Percentiles rank a stretch among this genome's conserved stretches.
These are phyloP conservation scores for Pleurotus ostreatus DNA, from an alignment of 768 basidiomycete species.

Conservation along the genomic window DNA sequence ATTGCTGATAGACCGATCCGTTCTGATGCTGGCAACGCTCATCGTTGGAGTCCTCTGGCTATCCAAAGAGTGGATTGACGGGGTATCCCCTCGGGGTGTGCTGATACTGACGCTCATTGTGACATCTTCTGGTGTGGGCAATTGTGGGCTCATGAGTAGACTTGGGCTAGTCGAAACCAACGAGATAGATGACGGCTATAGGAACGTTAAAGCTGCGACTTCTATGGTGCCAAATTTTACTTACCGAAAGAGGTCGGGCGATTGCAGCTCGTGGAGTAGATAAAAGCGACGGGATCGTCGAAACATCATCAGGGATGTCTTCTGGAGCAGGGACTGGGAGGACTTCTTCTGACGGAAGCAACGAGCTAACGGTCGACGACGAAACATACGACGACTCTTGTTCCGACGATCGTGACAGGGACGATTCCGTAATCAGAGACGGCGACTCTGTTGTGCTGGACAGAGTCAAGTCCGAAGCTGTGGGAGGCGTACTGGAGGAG, in stretches of 20 bases:
- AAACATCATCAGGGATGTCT: constrained; percentile 25
- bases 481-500: neutral
- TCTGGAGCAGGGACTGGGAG: constrained; percentile 12
- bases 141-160: constrained; percentile 10
- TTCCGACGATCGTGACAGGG: neutral
- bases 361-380: neutral
- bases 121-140: constrained; percentile 20
- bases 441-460: neutral
- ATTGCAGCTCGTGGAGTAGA: constrained; percentile 32
- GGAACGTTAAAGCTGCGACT: neutral
- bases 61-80: constrained; percentile 42
- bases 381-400: neutral
- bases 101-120: constrained; percentile 45
- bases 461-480: constrained; percentile 1
- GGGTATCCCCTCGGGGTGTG: constrained; percentile 41
- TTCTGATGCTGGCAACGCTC: constrained; percentile 36
- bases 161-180: constrained; percentile 8
- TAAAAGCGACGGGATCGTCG: constrained; percentile 57
- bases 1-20: constrained; percentile 33
- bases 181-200: constrained; percentile 2
- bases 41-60: constrained; percentile 26
- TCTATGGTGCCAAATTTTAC: constrained; percentile 13
- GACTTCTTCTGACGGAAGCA: constrained; percentile 8
- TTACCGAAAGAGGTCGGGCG: constrained; percentile 27
- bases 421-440: constrained; percentile 3